Percentiles rank a stretch among this genome's conserved stretches.
These are phyloP conservation scores for Arabidopsis arenosa DNA, from an alignment of 345 rosid species.

Conservation along the genomic window DNA sequence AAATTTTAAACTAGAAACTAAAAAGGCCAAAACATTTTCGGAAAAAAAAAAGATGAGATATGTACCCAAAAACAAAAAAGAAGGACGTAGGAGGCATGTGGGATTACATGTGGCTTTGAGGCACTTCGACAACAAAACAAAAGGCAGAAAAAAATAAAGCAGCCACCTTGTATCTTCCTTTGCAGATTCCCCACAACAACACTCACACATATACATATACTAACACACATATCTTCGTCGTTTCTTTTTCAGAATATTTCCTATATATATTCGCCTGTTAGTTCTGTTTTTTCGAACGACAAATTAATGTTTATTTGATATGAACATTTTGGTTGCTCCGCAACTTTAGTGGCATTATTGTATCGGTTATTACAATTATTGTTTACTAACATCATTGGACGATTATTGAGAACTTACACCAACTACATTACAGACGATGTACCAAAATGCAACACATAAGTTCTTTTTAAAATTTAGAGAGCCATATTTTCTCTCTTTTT, in stretches of 20 bases:
- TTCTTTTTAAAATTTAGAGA: background rate
- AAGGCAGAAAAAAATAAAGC: slow-evolving; percentile 30
- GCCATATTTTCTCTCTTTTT: background rate
- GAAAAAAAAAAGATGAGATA: background rate
- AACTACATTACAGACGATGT: slow-evolving; percentile 21
- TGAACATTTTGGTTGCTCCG: background rate
- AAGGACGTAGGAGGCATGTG: slow-evolving; percentile 27
- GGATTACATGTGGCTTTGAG: slow-evolving; percentile 39
- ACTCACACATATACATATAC: slow-evolving; percentile 23
- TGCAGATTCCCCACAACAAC: slow-evolving; percentile 45
- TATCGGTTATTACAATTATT: slow-evolving; percentile 3
- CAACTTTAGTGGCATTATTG: slow-evolving; percentile 17
- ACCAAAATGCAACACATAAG: slow-evolving; percentile 1
- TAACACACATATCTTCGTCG: background rate
- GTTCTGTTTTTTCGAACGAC: slow-evolving; percentile 6
- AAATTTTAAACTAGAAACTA: background rate
- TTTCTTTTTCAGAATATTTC: slow-evolving; percentile 18
- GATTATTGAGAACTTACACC: slow-evolving; percentile 25
- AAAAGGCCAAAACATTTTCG: background rate
- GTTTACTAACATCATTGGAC: slow-evolving; percentile 16
- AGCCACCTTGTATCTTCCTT: slow-evolving; percentile 43
- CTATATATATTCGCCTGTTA: slow-evolving; percentile 4
- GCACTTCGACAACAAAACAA: slow-evolving; percentile 41
- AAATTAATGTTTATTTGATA: slow-evolving; percentile 20
- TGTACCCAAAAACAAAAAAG: background rate